Percentiles rank a stretch among this genome's conserved stretches.
Conservation (phyloP, 306 rosid species). For the Quercus parvula region DNA sequence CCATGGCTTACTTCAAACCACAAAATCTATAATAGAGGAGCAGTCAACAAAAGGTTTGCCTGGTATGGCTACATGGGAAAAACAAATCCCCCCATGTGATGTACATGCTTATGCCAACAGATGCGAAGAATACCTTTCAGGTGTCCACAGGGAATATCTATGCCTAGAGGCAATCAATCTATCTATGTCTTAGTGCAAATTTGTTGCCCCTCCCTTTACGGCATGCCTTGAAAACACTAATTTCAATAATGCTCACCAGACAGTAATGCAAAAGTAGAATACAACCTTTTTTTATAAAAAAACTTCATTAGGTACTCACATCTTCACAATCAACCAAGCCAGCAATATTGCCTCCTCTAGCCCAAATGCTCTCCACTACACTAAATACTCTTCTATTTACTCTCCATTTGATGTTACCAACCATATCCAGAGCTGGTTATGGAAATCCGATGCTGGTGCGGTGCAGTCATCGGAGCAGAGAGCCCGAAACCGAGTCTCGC, state of each 20-base stretch:
- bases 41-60: not conserved
- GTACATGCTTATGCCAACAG: not conserved
- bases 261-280: not conserved
- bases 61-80: not conserved
- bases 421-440: slow-evolving; percentile 59
- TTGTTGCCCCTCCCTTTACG: too few relatives aligned
- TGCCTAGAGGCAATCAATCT: not conserved
- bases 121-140: not conserved
- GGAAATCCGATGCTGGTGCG: too few relatives aligned
- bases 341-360: slow-evolving; percentile 72
- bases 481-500: too few relatives aligned
- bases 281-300: too few relatives aligned
- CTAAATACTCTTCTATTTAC: slow-evolving; percentile 62
- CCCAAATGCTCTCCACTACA: slow-evolving; percentile 50
- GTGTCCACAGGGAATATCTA: not conserved
- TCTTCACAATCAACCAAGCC: slow-evolving; percentile 77
- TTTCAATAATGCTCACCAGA: not conserved
- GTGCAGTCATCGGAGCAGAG: too few relatives aligned
- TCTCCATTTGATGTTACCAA: slow-evolving; percentile 85
- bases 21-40: not conserved
- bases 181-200: not conserved
- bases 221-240: not conserved
- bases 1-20: not conserved
- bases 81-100: not conserved
- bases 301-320: slow-evolving; percentile 42